phyloP scores from a whole-genome alignment of 2,329 filamentous ascomycete genomes.

The Penicillium olsonii region DNA sequence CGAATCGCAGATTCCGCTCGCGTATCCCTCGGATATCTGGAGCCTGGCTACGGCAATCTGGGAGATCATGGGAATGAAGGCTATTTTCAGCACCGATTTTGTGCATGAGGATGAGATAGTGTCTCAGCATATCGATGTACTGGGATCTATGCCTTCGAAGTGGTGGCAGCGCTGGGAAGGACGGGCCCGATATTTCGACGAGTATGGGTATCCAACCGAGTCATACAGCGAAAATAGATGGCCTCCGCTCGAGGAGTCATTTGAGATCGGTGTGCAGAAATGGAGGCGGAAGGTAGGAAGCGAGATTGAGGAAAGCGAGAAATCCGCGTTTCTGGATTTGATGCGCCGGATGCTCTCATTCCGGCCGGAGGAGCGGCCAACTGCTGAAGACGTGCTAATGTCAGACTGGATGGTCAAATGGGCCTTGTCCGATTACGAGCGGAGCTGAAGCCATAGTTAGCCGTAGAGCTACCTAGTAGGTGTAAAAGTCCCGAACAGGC shows the following conservation, averaged over 20 bases:
- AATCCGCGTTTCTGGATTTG: conserved; percentile 29
- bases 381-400: conserved; percentile 30
- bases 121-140: conserved; percentile 24
- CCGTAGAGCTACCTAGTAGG: too few relatives aligned
- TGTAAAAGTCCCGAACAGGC: too few relatives aligned
- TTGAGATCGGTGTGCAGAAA: conserved; percentile 22
- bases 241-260: conserved; percentile 29
- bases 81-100: conserved; percentile 22
- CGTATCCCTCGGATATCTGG: conserved; percentile 31
- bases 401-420: conserved; percentile 41
- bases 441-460: too few relatives aligned
- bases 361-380: conserved; percentile 29
- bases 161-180: conserved; percentile 22
- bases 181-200: conserved; percentile 15
- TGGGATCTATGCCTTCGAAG: conserved; percentile 20
- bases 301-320: conserved; percentile 23
- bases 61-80: conserved; percentile 29
- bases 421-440: conserved; percentile 25
- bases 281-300: conserved; percentile 16
- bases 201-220: conserved; percentile 16
- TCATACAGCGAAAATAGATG: conserved; percentile 6
- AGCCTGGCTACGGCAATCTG: conserved; percentile 25
- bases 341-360: conserved; percentile 35
- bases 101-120: conserved; percentile 17
- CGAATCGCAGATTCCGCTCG: conserved; percentile 17